phyloP scores from a whole-genome alignment of 2,329 filamentous ascomycete species.

The Blastomyces gilchristii region DNA sequence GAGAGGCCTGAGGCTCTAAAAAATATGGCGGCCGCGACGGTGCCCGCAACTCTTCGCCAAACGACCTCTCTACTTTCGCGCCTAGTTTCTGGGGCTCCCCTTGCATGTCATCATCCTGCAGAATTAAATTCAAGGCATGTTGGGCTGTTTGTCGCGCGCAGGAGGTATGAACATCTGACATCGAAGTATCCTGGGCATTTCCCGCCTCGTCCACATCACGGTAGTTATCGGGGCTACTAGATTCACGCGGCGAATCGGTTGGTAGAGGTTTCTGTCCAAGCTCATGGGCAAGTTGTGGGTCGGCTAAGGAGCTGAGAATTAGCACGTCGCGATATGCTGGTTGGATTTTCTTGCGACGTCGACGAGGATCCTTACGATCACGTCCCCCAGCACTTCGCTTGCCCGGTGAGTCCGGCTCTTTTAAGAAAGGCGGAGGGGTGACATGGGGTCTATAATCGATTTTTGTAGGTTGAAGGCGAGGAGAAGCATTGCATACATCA shows the following conservation, averaged over 20 bases:
- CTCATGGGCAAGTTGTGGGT: constrained; percentile 51
- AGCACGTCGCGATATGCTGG: constrained; percentile 52
- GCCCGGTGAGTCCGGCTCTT: constrained; percentile 19
- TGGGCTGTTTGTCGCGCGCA: constrained; percentile 6
- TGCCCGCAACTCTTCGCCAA: constrained; percentile 3
- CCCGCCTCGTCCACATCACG: neutral
- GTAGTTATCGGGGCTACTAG: constrained; percentile 1
- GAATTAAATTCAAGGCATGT: constrained; percentile 3
- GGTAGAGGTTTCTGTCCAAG: constrained; percentile 7
- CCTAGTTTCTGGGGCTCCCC: neutral
- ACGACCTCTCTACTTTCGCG: neutral
- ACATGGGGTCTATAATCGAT: constrained; percentile 25
- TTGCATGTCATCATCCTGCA: neutral
- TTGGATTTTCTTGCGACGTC: constrained; percentile 19
- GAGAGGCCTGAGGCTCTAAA: neutral
- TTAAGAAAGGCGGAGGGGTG: constrained; percentile 28
- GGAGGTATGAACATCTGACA: neutral
- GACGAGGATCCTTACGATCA: constrained; percentile 27
- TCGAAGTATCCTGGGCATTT: neutral
- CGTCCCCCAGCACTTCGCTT: constrained; percentile 25
- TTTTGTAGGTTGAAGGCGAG: constrained; percentile 25
- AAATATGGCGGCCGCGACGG: neutral
- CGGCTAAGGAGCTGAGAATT: constrained; percentile 55
- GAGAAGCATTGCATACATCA: constrained; percentile 30
- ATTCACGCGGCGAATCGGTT: constrained; percentile 6